Evolutionary conservation across 2,329 filamentous ascomycete genomes (phyloP), one percentile per base, ranked within the genome.

Genomic region (Trichoderma sp.): DNA sequence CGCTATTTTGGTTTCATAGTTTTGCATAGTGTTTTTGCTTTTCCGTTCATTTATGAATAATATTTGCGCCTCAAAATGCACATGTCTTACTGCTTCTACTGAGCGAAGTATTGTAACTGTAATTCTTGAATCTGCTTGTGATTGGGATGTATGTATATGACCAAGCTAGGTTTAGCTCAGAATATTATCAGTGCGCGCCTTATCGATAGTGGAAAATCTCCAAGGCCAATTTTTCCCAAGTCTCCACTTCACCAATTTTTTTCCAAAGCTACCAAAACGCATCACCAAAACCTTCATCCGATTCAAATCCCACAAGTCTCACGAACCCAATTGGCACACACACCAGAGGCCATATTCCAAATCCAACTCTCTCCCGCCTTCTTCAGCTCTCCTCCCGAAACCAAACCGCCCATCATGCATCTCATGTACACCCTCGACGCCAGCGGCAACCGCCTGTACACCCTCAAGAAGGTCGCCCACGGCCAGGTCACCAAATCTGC

Each of bases 401-500:
- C n/a, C n/a, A 4, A 26, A 26, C 26, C 72, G 71, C 71, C 73
- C 75, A 77, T 72, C 13, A 89, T 89, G 87, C 87, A 89, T 88
- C 80, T 89, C 72, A 89, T 89, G 96, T 97, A 95, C 90, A 96
- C 93, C 74, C 85, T 95, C 84, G 92, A 94, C 83, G 82, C 88
- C 77, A 85, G 88, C 73, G 95, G 95, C 87, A 95, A 94, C 86
- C 94, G 95, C 82, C 85, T 92, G 79, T 99, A 98, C 88, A 98
- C 96, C 62, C 90, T 98, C 76, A 95, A 98, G 85, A 98, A 98
- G 86, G 89, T 97, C 76, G 85, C 88, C 78, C 87, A 90, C 77
- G 92, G 92, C 80, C 90, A 94, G 80, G 93, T 98, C 79, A 97
- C 95, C 82, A 97, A 97, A 88, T 96, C 93, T 68, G 96, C 96